These are phyloP conservation scores for Phoenix dactylifera DNA, from an alignment of 176 grass and related monocot species.

Conservation along the genomic window DNA sequence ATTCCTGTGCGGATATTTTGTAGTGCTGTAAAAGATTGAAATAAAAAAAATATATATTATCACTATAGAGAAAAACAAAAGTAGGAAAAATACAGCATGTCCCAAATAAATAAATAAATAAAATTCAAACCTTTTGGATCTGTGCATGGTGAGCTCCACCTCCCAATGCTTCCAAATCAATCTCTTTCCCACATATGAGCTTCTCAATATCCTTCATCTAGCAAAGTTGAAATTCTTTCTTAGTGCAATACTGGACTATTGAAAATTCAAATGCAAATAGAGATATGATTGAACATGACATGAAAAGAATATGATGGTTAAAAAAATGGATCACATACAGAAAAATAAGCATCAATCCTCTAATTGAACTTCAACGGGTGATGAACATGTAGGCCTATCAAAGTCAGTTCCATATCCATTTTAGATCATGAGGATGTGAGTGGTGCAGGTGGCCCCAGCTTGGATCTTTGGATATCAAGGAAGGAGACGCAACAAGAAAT, in stretches of 20 bases:
- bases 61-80: background rate
- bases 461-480: no score
- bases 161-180: conserved; percentile 56
- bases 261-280: background rate
- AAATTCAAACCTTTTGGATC: conserved; percentile 63
- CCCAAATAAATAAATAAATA: background rate
- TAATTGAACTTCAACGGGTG: no score
- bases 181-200: conserved; percentile 48
- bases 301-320: no score
- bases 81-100: background rate
- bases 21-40: conserved; percentile 44
- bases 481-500: no score
- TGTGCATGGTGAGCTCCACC: conserved; percentile 48
- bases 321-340: no score
- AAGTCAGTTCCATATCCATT: no score
- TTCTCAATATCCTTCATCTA: conserved; percentile 67
- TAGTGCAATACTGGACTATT: background rate
- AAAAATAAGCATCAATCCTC: no score
- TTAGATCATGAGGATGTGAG: no score
- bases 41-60: background rate
- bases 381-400: no score
- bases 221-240: background rate
- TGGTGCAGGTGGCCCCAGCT: no score
- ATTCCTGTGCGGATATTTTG: conserved; percentile 73
- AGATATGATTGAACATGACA: no score